Base-by-base conservation (phyloP, 2,329 filamentous ascomycete genomes). In the Fusarium euwallaceae region DNA sequence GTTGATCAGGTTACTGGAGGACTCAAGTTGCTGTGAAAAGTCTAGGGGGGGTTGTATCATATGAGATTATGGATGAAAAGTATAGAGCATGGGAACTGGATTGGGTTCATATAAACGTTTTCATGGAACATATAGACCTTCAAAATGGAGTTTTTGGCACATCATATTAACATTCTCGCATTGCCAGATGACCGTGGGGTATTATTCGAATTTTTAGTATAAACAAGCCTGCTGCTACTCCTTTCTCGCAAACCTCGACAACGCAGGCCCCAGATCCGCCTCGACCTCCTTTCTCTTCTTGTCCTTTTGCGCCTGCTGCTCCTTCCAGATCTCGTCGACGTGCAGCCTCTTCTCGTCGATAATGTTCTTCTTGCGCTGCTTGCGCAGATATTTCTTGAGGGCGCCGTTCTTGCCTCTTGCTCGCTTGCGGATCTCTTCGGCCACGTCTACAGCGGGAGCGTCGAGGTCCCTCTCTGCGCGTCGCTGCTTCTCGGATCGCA, bases 281-380 rank as follows among this genome's bases (percentile, higher is more conserved):
- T 93, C 89, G 76, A 88, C 88, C 82, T 94, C 90, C 80, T 91
- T 80, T 58, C 86, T 84, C 84, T 90, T 89, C 79, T 90, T 88
- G 77, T 92, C 85, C 79, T 88, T 92, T 79, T 92, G 90, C 81
- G 92, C 89, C 77, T 92, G 89, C 82, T 90, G 91, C 82, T 93
- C 90, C 76, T 92, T 91, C 86, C 93, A 92, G 81, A 98, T 87
- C 84, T 95, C 94, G 82, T 98, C 94, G 58, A 95, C 92, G 81
- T 92, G 92, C 83, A 98, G 84, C 81, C 94, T 92, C 89, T 96
- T 95, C 88, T 98, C 97, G 86, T 99, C 97, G 82, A 99, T 95
- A 67, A 99, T 91, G 82, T 98, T 98, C 88, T 93, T 94, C 80
- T 93, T 92, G 55, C 94, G 92, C 86, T 97, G 95, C 91, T 98